Evolutionary conservation across 2,329 filamentous ascomycete genomes (phyloP), one percentile per base, ranked within the genome.

Genomic region (Xylariaceae sp.): DNA sequence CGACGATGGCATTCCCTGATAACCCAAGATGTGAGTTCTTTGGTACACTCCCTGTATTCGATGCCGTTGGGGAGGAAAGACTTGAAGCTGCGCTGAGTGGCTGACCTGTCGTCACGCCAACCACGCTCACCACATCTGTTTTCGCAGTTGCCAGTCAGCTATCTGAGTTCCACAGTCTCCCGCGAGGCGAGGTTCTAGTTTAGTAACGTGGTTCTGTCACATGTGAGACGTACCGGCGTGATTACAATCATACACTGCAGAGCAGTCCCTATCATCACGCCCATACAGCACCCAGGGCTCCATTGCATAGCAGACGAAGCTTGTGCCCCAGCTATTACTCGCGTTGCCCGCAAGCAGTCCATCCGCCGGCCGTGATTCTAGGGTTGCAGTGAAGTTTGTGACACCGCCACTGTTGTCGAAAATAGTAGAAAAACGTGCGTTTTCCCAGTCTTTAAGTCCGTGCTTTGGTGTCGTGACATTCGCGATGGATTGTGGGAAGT

Each of bases 311-410:
- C 47, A 45, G n/a, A 15, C n/a, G 38, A 49, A 49, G 4, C 35
- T 17, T 11, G 35, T 41, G 30, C 39, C 36, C 14, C 18, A 49
- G 39, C 19, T 45, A 30, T 49, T 49, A 19, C 42, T 39, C n/a
- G 47, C 47, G 36, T 35, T 40, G 6, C 47, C 47, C 27, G 47
- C 47, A n/a, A 49, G 22, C 6, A 39, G 18, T 11, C 47, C 47
- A 7, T 41, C 18, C 11, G 18, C 12, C 15, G 42, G 47, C 22
- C 47, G 39, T 17, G 36, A n/a, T 11, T 41, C 47, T 3, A 49
- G 30, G 17, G 47, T 44, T 14, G 41, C 47, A 6, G 36, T 44
- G 31, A 49, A 49, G 3, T 27, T 42, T 10, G 47, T 12, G 35
- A 14, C 5, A 5, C 22, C 17, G n/a, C 35, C 43, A 33, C 47